A percentile compares a stretch with the other conserved stretches of the same genome.
Evolutionary conservation across 305 asterid species (phyloP).

Genomic region (Solanum hybrid): DNA sequence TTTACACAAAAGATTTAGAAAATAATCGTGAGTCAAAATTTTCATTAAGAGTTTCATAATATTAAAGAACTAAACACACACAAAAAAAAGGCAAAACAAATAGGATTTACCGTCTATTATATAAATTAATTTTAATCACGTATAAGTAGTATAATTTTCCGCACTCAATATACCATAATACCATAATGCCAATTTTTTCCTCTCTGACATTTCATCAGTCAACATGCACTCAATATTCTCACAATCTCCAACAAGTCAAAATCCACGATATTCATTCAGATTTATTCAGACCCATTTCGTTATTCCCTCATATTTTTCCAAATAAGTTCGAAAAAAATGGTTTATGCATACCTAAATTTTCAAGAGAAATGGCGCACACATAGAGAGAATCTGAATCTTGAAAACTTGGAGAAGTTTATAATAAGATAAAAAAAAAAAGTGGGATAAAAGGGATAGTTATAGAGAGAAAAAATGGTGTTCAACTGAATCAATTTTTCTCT

Average conservation of each 20-base stretch:
- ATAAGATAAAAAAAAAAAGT: neutral
- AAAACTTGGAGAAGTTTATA: conserved; percentile 8
- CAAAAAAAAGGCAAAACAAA: neutral
- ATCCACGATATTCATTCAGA: neutral
- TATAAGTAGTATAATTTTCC: neutral
- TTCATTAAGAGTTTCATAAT: neutral
- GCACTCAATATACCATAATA: neutral
- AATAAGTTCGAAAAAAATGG: neutral
- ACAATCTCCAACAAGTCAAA: neutral
- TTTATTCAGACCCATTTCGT: neutral
- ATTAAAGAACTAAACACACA: neutral
- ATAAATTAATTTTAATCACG: too few species aligned
- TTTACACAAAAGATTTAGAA: neutral
- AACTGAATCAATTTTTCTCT: neutral
- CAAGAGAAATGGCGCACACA: neutral
- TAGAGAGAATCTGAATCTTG: conserved; percentile 13
- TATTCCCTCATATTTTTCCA: neutral
- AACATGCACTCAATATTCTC: neutral
- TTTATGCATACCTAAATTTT: neutral
- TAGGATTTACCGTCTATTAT: too few species aligned
- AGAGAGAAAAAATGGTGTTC: neutral
- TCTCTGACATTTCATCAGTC: neutral
- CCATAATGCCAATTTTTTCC: neutral
- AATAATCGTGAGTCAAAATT: too few species aligned
- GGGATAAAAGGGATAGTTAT: neutral